phyloP scores from a whole-genome alignment of 768 basidiomycete species.

The Termitomyces sp. region DNA sequence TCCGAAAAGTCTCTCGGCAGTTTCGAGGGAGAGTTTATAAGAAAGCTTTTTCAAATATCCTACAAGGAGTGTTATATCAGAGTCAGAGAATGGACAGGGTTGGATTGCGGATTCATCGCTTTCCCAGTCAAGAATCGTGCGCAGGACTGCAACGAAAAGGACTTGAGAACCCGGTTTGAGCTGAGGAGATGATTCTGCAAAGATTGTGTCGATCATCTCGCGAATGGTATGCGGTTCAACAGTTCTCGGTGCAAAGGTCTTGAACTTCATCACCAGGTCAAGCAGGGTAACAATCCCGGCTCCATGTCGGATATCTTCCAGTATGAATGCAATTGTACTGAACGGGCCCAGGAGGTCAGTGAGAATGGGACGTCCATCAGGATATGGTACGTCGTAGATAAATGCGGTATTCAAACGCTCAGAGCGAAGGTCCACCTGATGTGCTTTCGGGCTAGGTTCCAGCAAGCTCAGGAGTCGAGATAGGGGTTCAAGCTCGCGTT shows the following conservation, averaged over 20 bases:
- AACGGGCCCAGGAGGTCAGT: background rate
- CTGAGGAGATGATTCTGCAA: background rate
- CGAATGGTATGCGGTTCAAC: background rate
- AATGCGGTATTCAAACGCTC: background rate
- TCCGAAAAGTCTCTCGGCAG: background rate
- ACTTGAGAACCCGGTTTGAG: background rate
- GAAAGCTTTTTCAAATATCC: background rate
- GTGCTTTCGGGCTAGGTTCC: background rate
- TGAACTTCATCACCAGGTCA: constrained; percentile 1
- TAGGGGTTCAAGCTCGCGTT: constrained; percentile 2
- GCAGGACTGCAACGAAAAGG: background rate
- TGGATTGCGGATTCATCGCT: background rate
- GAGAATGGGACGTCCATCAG: background rate
- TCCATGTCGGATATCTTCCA: background rate
- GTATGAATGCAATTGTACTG: background rate
- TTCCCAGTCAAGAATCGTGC: constrained; percentile 4
- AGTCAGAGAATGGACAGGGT: constrained; percentile 1
- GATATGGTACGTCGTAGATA: background rate
- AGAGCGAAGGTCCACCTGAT: background rate
- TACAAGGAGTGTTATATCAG: background rate
- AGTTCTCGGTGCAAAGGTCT: background rate
- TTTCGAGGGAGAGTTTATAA: background rate
- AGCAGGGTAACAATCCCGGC: background rate
- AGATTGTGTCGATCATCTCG: background rate
- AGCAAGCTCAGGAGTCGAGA: background rate